Evolutionary conservation across 2,329 filamentous ascomycete genomes (phyloP).

Genomic region (Mycogone perniciosa): DNA sequence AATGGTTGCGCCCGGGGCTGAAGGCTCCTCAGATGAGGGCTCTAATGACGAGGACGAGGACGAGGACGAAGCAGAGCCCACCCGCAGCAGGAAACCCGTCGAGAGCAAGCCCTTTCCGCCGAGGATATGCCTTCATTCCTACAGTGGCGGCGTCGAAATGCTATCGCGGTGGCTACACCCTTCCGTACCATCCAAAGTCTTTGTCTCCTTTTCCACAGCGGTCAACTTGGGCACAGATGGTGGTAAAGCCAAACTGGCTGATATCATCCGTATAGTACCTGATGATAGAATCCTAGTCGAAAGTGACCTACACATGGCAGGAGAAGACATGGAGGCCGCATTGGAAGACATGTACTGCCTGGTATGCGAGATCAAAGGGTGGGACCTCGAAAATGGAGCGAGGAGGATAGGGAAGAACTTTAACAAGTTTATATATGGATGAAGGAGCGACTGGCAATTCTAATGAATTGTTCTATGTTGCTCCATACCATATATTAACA

Average conservation of each 20-base stretch:
- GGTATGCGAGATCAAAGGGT: slow-evolving; percentile 72
- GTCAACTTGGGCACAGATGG: slow-evolving; percentile 64
- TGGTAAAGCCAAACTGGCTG: slow-evolving; percentile 45
- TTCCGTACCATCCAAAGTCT: slow-evolving; percentile 68
- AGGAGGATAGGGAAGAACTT: slow-evolving; percentile 66
- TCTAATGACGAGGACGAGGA: slow-evolving; percentile 28
- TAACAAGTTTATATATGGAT: slow-evolving; percentile 66
- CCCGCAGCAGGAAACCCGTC: neutral
- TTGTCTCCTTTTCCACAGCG: slow-evolving; percentile 78
- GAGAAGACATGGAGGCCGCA: slow-evolving; percentile 68
- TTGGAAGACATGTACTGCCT: slow-evolving; percentile 70
- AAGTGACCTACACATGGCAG: slow-evolving; percentile 82
- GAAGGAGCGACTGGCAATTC: neutral
- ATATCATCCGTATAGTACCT: slow-evolving; percentile 66
- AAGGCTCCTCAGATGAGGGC: slow-evolving; percentile 33
- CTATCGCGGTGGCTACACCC: slow-evolving; percentile 72
- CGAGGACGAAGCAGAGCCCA: neutral
- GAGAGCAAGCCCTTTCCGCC: slow-evolving; percentile 65
- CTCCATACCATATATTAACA: too few species aligned
- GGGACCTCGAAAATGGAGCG: slow-evolving; percentile 68
- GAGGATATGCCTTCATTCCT: slow-evolving; percentile 88
- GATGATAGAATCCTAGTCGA: slow-evolving; percentile 77
- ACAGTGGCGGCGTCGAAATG: slow-evolving; percentile 69
- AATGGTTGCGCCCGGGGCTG: slow-evolving; percentile 40
- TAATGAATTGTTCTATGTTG: neutral